Conservation (phyloP, 1,139 yeast species). For the Saccharomycopsis hybrid region DNA sequence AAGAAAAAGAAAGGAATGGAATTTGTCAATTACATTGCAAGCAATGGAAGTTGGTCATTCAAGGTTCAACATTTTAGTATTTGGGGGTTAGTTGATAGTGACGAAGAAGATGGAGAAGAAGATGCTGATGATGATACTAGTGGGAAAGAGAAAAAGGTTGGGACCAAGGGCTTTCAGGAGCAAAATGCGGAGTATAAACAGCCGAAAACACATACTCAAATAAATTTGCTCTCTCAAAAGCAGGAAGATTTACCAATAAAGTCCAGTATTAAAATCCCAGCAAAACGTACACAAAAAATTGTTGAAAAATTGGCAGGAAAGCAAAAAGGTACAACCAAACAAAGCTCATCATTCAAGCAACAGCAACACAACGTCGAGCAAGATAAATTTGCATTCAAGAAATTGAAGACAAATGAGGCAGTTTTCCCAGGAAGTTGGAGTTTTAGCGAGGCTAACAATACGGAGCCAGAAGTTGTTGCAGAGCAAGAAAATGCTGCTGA, state of each 20-base stretch:
- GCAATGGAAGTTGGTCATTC: conserved; percentile 73
- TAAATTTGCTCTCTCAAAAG: background rate
- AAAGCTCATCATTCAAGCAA: no score
- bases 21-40: conserved; percentile 72
- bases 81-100: conserved; percentile 80
- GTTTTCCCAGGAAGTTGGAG: conserved; percentile 15
- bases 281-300: no score
- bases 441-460: background rate
- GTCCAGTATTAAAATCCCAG: no score
- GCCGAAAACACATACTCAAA: no score
- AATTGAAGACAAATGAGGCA: background rate
- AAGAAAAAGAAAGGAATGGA: conserved; percentile 60
- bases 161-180: no score
- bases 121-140: conserved; percentile 24
- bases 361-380: background rate
- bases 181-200: no score
- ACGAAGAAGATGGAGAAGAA: conserved; percentile 42
- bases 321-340: no score
- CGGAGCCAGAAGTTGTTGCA: no score
- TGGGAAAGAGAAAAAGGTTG: background rate
- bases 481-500: no score
- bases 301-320: no score
- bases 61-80: conserved; percentile 86
- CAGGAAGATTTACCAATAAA: background rate
- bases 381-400: conserved; percentile 8